A percentile compares a stretch with the other conserved stretches of the same genome.
Evolutionary conservation across 495 filamentous ascomycete species (phyloP).

Genomic region (Daldinia vernicosa): DNA sequence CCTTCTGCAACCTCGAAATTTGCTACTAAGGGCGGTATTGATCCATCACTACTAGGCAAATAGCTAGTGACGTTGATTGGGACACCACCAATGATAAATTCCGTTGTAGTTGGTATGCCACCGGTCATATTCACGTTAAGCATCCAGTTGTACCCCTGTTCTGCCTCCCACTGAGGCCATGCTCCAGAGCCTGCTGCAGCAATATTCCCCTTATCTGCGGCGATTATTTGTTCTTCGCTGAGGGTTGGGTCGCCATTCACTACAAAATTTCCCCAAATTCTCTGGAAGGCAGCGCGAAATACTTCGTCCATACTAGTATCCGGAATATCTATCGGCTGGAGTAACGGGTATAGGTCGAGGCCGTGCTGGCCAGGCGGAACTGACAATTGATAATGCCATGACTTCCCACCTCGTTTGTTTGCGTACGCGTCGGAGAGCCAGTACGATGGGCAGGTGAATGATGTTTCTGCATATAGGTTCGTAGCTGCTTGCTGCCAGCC

Average conservation of each 20-base stretch:
- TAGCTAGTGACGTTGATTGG: slow-evolving; percentile 36
- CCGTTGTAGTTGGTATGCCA: slow-evolving; percentile 44
- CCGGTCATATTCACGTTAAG: slow-evolving; percentile 65
- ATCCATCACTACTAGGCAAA: slow-evolving; percentile 28
- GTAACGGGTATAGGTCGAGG: slow-evolving; percentile 53
- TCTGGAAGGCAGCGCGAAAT: slow-evolving; percentile 46
- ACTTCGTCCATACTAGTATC: slow-evolving; percentile 35
- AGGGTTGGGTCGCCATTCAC: slow-evolving; percentile 61
- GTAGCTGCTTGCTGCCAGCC: slow-evolving; percentile 49
- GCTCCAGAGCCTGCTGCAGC: slow-evolving; percentile 24
- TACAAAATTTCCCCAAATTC: slow-evolving; percentile 63
- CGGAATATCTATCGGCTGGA: slow-evolving; percentile 10
- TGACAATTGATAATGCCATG: slow-evolving; percentile 70
- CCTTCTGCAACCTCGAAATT: slow-evolving; percentile 61
- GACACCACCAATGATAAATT: neutral
- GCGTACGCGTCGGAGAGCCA: slow-evolving; percentile 68
- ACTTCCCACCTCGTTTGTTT: slow-evolving; percentile 26
- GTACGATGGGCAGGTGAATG: slow-evolving; percentile 68
- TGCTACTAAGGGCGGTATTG: slow-evolving; percentile 52
- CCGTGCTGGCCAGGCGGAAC: slow-evolving; percentile 64
- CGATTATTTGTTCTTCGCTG: slow-evolving; percentile 29
- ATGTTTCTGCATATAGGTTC: slow-evolving; percentile 67
- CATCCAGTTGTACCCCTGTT: slow-evolving; percentile 45
- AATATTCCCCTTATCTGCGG: slow-evolving; percentile 33
- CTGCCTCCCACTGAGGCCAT: slow-evolving; percentile 47